Conservation (phyloP, 169 alveolate genomes). For the Eimeria maxima region DNA sequence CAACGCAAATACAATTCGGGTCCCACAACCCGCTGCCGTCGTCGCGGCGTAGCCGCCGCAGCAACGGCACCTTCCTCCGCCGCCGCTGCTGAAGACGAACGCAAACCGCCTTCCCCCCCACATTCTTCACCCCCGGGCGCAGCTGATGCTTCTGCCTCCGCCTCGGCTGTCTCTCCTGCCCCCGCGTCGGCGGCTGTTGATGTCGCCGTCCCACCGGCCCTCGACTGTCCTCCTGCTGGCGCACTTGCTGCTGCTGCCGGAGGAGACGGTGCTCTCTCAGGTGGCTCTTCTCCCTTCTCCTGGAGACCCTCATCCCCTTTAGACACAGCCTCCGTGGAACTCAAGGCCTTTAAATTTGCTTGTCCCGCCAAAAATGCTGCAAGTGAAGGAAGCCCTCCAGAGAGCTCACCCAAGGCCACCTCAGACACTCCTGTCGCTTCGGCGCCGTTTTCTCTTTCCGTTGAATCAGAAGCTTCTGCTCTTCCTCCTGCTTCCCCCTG, state of each 20-base stretch:
- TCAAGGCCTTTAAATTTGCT: neutral
- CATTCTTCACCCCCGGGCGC: slow-evolving; percentile 36
- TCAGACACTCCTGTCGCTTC: neutral
- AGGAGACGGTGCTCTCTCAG: slow-evolving; percentile 17
- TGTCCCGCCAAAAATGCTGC: slow-evolving; percentile 71
- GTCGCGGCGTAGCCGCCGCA: slow-evolving; percentile 43
- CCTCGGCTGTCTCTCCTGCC: slow-evolving; percentile 4
- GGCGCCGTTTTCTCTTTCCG: neutral
- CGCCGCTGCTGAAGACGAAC: slow-evolving; percentile 44
- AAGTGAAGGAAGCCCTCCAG: slow-evolving; percentile 72
- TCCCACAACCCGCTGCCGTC: slow-evolving; percentile 76
- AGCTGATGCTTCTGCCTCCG: neutral
- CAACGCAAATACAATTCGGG: slow-evolving; percentile 64
- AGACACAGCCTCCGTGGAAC: neutral
- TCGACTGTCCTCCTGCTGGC: neutral
- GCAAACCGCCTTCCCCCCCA: neutral
- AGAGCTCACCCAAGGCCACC: slow-evolving; percentile 40
- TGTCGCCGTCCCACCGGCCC: neutral
- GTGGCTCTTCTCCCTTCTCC: neutral
- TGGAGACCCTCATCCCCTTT: slow-evolving; percentile 6
- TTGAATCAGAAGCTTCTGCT: neutral
- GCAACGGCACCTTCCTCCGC: slow-evolving; percentile 44
- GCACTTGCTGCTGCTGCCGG: slow-evolving; percentile 49
- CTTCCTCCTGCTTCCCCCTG: slow-evolving; percentile 1
- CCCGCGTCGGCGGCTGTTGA: slow-evolving; percentile 22